Evolutionary conservation across 768 basidiomycete genomes (phyloP), one percentile per base, ranked within the genome.

Genomic region (Panaeolus papilionaceus): DNA sequence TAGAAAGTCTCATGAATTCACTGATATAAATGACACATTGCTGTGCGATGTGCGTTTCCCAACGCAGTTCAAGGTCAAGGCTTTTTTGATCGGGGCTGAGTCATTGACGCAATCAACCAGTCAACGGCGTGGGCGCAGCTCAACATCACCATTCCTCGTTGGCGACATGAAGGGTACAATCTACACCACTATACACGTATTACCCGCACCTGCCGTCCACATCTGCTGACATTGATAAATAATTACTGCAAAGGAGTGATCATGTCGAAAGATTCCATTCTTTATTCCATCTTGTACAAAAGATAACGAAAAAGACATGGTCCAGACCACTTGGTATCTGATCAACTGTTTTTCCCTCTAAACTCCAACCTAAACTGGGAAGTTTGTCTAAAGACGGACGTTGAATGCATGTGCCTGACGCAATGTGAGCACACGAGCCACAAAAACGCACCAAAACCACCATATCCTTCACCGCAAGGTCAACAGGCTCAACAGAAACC

Each of bases 331-430:
- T 16, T 44, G 42, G 42, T 44, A 44, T 44, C 16, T 51, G 47
- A 51, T 47, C 12, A 16, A n/a, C 45, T 8, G 3, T 47, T 47
- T n/a, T 47, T 47, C n/a, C 20, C 12, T n/a, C 18, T 16, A 2
- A 23, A 47, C 45, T n/a, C 4, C 16, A 18, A 20, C 47, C 47
- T 20, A 51, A 51, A 51, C 47, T 12, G 47, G 47, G 47, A 51
- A 23, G 47, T 51, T 51, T 51, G 20, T 51, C 47, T 51, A 51
- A 51, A 51, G 47, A 51, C 14, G 47, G 47, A 51, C 47, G 23
- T 20, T 51, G 47, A 51, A 51, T 23, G 20, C 0, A 51, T 26
- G 47, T 51, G 3, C 45, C 45, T 47, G 18, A 47, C 16, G 18
- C 12, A 4, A n/a, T 47, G 33, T 16, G 18, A n/a, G 45, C 45